Percentiles rank a stretch among this genome's conserved stretches.
Evolutionary conservation across 345 rosid species (phyloP).

Genomic region (Gossypium herbaceum): DNA sequence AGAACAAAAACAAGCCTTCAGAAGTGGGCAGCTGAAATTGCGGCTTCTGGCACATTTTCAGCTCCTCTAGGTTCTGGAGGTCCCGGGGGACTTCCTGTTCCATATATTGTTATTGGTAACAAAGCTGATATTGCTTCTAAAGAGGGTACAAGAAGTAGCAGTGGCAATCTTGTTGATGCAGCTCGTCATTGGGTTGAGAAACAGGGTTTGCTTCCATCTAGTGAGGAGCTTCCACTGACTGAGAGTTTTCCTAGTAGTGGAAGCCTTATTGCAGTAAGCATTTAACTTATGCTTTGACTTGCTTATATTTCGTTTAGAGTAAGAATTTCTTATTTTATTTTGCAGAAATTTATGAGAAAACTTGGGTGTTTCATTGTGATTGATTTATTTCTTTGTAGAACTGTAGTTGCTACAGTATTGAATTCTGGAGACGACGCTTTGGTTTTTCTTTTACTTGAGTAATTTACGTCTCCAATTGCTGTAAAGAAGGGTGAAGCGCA

Average conservation of each 20-base stretch:
- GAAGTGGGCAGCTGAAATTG: constrained; percentile 93
- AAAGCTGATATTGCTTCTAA: constrained; percentile 90
- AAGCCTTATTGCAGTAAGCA: constrained; percentile 73
- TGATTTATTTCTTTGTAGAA: not conserved
- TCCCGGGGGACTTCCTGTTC: constrained; percentile 97
- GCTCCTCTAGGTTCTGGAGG: constrained; percentile 96
- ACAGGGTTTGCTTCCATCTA: constrained; percentile 91
- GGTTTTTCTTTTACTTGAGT: not conserved
- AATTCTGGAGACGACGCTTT: not conserved
- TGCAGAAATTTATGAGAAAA: not conserved
- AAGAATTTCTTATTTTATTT: not conserved
- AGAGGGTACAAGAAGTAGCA: constrained; percentile 93
- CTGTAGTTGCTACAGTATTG: not conserved
- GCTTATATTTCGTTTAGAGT: not conserved
- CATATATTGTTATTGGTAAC: constrained; percentile 87
- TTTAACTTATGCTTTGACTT: constrained; percentile 16
- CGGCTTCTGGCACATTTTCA: constrained; percentile 83
- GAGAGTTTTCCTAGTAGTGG: constrained; percentile 92
- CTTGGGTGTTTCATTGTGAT: constrained; percentile 1
- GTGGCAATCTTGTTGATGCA: constrained; percentile 94
- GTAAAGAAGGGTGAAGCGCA: not conserved
- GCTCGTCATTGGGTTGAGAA: constrained; percentile 99
- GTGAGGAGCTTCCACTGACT: constrained; percentile 91
- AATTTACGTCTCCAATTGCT: not conserved
- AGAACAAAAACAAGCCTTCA: constrained; percentile 92